Evolutionary conservation across 2,329 filamentous ascomycete species (phyloP).

Genomic region (Myriosclerotinia curreyana): DNA sequence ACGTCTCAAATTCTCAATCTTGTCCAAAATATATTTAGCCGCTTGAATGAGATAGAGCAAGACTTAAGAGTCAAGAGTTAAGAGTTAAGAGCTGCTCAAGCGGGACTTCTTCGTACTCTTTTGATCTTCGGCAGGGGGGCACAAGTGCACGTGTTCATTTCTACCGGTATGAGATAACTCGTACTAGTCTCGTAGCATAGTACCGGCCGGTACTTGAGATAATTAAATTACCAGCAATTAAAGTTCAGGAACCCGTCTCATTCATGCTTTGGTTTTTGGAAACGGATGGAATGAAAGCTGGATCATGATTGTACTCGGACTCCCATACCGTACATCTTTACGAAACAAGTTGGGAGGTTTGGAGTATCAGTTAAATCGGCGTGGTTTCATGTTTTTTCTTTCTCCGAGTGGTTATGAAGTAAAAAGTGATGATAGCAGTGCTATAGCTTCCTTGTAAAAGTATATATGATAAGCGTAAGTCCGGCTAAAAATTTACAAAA

Average conservation of each 20-base stretch:
- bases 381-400: background rate
- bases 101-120: too few relatives aligned
- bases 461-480: background rate
- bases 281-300: background rate
- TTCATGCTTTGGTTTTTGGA: background rate
- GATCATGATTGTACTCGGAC: background rate
- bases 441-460: background rate
- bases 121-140: too few relatives aligned
- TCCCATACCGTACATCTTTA: background rate
- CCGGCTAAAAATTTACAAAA: background rate
- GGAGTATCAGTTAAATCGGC: background rate
- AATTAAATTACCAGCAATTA: background rate
- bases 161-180: too few relatives aligned
- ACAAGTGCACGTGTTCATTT: too few relatives aligned
- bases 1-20: too few relatives aligned
- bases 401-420: too few relatives aligned
- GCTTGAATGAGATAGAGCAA: too few relatives aligned
- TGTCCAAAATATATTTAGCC: too few relatives aligned
- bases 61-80: too few relatives aligned
- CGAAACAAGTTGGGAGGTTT: background rate
- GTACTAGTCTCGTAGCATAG: too few relatives aligned
- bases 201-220: too few relatives aligned
- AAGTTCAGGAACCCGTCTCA: background rate
- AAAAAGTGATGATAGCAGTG: background rate
- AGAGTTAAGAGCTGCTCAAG: too few relatives aligned